Evolutionary conservation across 305 asterid genomes (phyloP).

Genomic region (Solanum aculeatissimum): DNA sequence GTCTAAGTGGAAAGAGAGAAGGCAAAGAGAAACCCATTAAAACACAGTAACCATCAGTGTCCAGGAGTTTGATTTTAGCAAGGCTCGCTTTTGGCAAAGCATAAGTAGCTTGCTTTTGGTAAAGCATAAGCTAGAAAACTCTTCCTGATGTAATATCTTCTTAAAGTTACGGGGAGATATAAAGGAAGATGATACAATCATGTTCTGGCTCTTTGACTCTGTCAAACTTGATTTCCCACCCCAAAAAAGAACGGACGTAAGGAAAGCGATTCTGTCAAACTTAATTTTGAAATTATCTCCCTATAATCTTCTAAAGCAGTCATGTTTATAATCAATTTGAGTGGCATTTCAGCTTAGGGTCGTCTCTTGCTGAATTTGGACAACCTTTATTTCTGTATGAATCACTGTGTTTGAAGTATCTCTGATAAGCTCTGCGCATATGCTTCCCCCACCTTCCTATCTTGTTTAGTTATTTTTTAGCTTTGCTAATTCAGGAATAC

Average conservation of each 20-base stretch:
- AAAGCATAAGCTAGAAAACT: background rate
- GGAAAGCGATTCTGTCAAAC: background rate
- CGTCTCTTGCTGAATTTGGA: background rate
- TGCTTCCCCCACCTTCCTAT: background rate
- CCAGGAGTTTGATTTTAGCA: background rate
- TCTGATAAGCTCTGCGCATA: background rate
- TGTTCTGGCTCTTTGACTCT: background rate
- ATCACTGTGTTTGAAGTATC: background rate
- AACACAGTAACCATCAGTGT: background rate
- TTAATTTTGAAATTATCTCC: background rate
- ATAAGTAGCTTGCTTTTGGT: background rate
- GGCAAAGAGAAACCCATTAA: background rate
- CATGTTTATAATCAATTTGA: background rate
- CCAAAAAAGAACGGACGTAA: background rate
- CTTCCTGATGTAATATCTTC: background rate
- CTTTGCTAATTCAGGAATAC: slow-evolving; percentile 52
- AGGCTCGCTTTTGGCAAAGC: background rate
- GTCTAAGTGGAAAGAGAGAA: background rate
- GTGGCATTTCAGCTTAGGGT: background rate
- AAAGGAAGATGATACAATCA: background rate
- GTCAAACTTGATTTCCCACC: background rate
- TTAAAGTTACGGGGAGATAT: background rate
- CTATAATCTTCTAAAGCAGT: background rate
- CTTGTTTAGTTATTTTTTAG: background rate
- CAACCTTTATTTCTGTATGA: background rate